phyloP scores from a whole-genome alignment of 75 land plant species.

The Chamaecyparis obtusa region DNA sequence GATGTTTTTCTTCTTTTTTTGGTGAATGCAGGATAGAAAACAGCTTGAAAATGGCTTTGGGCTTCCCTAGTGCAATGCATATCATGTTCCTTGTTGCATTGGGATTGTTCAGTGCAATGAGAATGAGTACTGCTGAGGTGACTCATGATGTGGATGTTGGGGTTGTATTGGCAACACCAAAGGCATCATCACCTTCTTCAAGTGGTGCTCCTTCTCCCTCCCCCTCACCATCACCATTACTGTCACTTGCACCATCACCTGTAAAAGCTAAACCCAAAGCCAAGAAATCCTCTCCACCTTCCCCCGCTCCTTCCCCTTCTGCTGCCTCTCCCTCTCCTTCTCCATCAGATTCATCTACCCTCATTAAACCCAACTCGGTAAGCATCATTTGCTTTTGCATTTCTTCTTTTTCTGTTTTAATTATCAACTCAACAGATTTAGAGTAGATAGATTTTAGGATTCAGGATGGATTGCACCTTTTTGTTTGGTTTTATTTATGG shows the following conservation, averaged over 20 bases:
- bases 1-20: neutral
- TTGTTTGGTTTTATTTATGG: too few relatives aligned
- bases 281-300: neutral
- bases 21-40: neutral
- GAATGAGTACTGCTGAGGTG: neutral
- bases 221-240: neutral
- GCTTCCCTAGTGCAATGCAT: neutral
- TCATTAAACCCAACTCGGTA: neutral
- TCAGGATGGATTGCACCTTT: too few relatives aligned
- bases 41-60: neutral
- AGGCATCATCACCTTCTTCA: neutral
- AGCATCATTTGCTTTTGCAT: neutral
- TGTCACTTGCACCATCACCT: neutral
- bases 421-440: too few relatives aligned
- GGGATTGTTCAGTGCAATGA: neutral
- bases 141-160: neutral
- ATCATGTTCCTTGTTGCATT: neutral
- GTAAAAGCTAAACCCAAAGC: too few relatives aligned
- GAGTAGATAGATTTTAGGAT: too few relatives aligned
- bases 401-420: too few relatives aligned
- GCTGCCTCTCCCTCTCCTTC: neutral
- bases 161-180: neutral
- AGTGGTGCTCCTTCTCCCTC: neutral
- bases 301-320: neutral
- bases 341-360: neutral